Evolutionary conservation across 805 yeast species (phyloP).

Genomic region (Vanderwaltozyma yarrowii): DNA sequence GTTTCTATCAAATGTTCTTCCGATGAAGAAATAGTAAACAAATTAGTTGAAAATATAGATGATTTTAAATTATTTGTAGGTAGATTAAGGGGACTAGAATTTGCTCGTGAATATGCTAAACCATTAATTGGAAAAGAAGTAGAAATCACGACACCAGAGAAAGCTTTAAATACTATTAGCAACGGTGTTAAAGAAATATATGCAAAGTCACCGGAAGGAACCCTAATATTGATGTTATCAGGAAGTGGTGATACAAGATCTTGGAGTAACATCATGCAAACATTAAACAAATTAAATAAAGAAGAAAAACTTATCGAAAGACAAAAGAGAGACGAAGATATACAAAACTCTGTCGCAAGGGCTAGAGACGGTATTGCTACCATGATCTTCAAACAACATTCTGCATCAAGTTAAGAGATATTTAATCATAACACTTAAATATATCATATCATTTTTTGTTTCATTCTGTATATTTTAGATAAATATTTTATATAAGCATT

Average conservation of each 20-base stretch:
- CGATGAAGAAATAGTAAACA: conserved; percentile 51
- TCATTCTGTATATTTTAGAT: too few relatives aligned
- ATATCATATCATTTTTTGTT: too few relatives aligned
- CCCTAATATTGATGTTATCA: conserved; percentile 51
- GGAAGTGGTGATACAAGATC: conserved; percentile 53
- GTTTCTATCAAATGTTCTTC: conserved; percentile 34
- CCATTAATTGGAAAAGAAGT: conserved; percentile 6
- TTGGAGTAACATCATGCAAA: conserved; percentile 29
- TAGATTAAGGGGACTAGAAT: conserved; percentile 51
- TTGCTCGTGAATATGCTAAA: conserved; percentile 29
- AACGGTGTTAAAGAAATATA: conserved; percentile 40
- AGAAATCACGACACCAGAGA: conserved; percentile 5
- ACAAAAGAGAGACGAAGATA: conserved; percentile 33
- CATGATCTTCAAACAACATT: conserved; percentile 33
- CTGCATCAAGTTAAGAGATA: neutral
- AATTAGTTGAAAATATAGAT: conserved; percentile 29
- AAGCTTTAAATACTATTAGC: conserved; percentile 30
- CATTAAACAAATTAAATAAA: conserved; percentile 36
- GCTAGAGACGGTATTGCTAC: conserved; percentile 59
- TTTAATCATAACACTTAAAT: too few relatives aligned
- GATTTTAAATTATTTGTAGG: conserved; percentile 42
- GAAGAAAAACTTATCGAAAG: conserved; percentile 33
- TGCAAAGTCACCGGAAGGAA: conserved; percentile 42
- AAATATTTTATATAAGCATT: too few relatives aligned
- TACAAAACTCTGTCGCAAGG: conserved; percentile 36